phyloP scores from a whole-genome alignment of 1,139 yeast genomes.

The Meyerozyma smithsonii region DNA sequence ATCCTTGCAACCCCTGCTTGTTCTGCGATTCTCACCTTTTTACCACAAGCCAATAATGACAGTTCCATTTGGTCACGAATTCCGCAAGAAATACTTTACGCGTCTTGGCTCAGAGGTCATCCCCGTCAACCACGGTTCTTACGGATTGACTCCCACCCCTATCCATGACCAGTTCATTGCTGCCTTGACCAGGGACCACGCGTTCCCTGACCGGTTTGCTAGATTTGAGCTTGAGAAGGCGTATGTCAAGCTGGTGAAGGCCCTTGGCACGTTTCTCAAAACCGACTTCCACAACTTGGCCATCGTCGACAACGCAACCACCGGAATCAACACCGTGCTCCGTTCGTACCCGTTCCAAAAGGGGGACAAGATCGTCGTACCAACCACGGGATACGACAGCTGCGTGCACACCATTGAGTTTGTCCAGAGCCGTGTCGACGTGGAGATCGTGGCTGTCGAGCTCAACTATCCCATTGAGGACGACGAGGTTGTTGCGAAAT shows the following conservation, averaged over 20 bases:
- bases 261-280: conserved; percentile 32
- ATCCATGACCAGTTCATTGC: conserved; percentile 26
- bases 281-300: conserved; percentile 44
- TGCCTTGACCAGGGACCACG: conserved; percentile 22
- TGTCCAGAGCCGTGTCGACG: conserved; percentile 35
- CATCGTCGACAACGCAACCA: conserved; percentile 55
- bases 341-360: conserved; percentile 48
- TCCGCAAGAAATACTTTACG: conserved; percentile 44
- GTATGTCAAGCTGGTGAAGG: conserved; percentile 27
- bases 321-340: conserved; percentile 55
- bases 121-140: conserved; percentile 54
- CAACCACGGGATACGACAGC: conserved; percentile 54
- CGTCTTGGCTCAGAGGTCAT: conserved; percentile 27
- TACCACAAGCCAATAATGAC: neutral
- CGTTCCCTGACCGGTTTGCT: conserved; percentile 40
- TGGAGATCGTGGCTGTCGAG: conserved; percentile 41
- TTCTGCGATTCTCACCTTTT: neutral
- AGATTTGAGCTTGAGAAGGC: conserved; percentile 17
- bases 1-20: no score
- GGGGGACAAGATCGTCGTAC: conserved; percentile 53
- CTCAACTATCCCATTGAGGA: conserved; percentile 48
- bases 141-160: conserved; percentile 43
- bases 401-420: conserved; percentile 52
- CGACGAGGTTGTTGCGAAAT: conserved; percentile 39
- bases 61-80: conserved; percentile 46